phyloP scores from a whole-genome alignment of 177 flowering plant genomes.

The Vitis hybrid region DNA sequence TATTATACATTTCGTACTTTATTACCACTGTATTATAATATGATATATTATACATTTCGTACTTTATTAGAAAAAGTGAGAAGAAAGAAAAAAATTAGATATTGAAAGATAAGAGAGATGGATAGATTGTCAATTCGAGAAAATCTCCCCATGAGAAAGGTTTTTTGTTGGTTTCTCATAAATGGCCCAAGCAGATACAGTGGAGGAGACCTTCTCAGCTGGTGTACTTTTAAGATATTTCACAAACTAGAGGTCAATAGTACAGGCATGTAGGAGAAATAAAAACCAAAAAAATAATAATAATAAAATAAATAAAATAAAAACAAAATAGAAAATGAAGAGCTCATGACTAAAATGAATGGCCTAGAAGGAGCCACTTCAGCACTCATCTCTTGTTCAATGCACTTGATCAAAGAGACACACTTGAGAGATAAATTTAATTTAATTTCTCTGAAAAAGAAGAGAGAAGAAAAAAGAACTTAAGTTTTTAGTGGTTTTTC shows the following conservation, averaged over 20 bases:
- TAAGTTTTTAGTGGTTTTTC: too few relatives aligned
- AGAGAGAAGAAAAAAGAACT: too few relatives aligned
- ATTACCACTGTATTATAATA: too few relatives aligned
- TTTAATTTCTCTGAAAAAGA: too few relatives aligned
- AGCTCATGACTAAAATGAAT: slow-evolving; percentile 12
- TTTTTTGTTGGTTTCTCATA: slow-evolving; percentile 35
- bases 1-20: neutral
- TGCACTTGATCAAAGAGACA: neutral
- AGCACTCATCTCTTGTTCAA: neutral
- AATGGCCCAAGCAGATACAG: slow-evolving; percentile 36
- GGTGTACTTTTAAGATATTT: slow-evolving; percentile 27
- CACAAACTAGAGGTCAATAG: slow-evolving; percentile 18
- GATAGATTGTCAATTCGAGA: slow-evolving; percentile 19
- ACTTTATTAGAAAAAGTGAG: too few relatives aligned
- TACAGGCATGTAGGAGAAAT: slow-evolving; percentile 5
- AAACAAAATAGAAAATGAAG: slow-evolving; percentile 1
- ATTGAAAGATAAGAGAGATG: slow-evolving; percentile 5
- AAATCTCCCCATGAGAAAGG: neutral
- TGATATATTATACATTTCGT: too few relatives aligned
- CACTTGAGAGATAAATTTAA: too few relatives aligned
- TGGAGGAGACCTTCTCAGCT: slow-evolving; percentile 18
- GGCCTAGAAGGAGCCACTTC: slow-evolving; percentile 15
- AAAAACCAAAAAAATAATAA: neutral
- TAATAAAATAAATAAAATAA: neutral
- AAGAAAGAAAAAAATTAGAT: neutral